Conservation (phyloP, 345 rosid species). For the Eutrema japonicum region DNA sequence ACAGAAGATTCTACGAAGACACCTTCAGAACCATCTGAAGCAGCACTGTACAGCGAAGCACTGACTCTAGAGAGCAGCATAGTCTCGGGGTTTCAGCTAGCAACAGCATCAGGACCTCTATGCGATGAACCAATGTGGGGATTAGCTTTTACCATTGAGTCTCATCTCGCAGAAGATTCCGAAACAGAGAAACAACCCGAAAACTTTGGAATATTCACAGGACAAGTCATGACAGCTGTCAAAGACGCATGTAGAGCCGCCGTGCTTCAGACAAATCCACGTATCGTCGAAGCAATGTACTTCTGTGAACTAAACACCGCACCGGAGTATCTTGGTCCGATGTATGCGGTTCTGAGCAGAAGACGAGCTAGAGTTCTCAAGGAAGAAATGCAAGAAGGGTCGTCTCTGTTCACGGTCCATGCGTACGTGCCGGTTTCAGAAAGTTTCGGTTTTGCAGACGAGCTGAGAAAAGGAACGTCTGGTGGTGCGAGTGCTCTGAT, state of each 20-base stretch:
- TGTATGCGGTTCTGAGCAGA: conserved; percentile 80
- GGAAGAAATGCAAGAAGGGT: conserved; percentile 97
- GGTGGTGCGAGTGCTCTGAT: conserved; percentile 91
- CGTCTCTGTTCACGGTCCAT: conserved; percentile 73
- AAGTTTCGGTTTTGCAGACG: conserved; percentile 89
- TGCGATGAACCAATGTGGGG: conserved; percentile 98
- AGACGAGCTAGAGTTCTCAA: conserved; percentile 81
- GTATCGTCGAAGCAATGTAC: conserved; percentile 92
- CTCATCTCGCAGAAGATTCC: conserved; percentile 51
- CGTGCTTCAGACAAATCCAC: conserved; percentile 69
- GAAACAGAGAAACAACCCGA: conserved; percentile 62
- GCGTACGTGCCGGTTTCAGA: conserved; percentile 86
- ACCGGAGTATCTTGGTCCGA: conserved; percentile 68
- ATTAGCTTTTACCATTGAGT: conserved; percentile 72
- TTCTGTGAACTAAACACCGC: conserved; percentile 87
- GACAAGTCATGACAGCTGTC: conserved; percentile 86
- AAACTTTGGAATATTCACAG: conserved; percentile 68
- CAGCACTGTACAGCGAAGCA: conserved; percentile 56
- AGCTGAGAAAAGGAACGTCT: conserved; percentile 79
- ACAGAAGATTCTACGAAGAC: conserved; percentile 46
- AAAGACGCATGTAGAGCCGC: conserved; percentile 88
- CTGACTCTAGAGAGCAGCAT: conserved; percentile 73
- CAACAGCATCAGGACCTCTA: conserved; percentile 83
- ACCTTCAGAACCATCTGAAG: conserved; percentile 46
- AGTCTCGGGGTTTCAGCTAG: conserved; percentile 83